Evolutionary conservation across 768 basidiomycete species (phyloP), one percentile per base, ranked within the genome.

Genomic region (Macrolepiota fuliginosa): DNA sequence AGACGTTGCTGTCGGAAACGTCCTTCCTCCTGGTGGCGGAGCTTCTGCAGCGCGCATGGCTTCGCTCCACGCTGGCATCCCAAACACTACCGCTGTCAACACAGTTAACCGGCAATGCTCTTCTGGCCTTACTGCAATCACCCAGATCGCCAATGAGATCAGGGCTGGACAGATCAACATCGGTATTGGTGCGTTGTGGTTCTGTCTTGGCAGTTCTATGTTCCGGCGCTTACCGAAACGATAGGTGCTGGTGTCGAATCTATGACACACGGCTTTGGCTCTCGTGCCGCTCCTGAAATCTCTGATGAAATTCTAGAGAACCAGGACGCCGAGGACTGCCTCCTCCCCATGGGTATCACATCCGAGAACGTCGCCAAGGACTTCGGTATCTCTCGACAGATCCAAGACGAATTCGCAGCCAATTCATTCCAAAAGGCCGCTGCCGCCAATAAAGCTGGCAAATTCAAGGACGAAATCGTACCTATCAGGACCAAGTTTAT

Each of bases 91-190:
- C 3, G 74, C 91, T 13, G 68, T 97, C 68, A 87, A 89, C 75
- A 94, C 92, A 17, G 83, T 95, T 65, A 96, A 97, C 76, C 81
- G 95, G 32, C 93, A 96, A 74, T 96, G 95, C 75, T 93, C 92
- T 1, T 90, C 88, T 39, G 94, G 94, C 42, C 79, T 97, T 47
- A 87, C 90, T 27, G 90, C 91, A 10, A 83, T 96, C 67, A 86
- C 84, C 72, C 85, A 88, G 70, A 89, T 96, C 65, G 91, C 94
- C 32, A 90, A 89, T 70, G 80, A 88, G 70, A 96, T 97, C 68
- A 71, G 75, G 17, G 72, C 82, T 1, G 91, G 92, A 0, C 89
- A 94, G 76, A 96, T 96, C 64, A 88, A 92, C 68, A 87, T 96
- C 66, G 94, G 94, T 45, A 91, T 96, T 56, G 94, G 92, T 89